Conservation (phyloP, 31 red algal genomes). For the Asparagopsis taxiformis region DNA sequence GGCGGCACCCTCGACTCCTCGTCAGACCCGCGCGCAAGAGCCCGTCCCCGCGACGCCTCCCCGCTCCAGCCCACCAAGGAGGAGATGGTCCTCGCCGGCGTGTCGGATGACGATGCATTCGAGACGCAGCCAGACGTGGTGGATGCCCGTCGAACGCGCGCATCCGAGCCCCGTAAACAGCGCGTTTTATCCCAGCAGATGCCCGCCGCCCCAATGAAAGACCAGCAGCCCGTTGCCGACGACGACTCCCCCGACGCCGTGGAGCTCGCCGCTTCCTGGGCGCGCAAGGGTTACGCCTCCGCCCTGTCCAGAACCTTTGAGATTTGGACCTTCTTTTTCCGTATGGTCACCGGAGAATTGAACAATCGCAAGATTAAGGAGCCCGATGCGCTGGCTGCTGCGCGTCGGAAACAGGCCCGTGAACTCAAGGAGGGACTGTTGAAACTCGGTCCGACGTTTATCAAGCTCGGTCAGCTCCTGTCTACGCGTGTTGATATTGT, state of each 20-base stretch:
- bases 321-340: slow-evolving; percentile 79
- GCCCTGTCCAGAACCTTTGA: slow-evolving; percentile 55
- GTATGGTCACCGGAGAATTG: slow-evolving; percentile 47
- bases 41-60: too few species aligned
- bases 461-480: slow-evolving; percentile 92
- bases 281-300: slow-evolving; percentile 33
- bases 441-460: slow-evolving; percentile 89
- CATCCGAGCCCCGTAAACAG: too few species aligned
- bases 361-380: slow-evolving; percentile 42
- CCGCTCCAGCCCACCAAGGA: too few species aligned
- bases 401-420: slow-evolving; percentile 13
- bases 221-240: not conserved
- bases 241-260: slow-evolving; percentile 14
- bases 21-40: too few species aligned
- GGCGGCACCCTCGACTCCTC: too few species aligned
- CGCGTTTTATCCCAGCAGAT: too few species aligned
- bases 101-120: too few species aligned
- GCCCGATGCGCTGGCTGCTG: slow-evolving; percentile 1
- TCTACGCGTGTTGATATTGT: slow-evolving; percentile 91
- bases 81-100: too few species aligned
- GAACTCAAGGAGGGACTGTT: slow-evolving; percentile 45
- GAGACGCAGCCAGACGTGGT: too few species aligned
- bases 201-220: not conserved
- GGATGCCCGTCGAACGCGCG: too few species aligned
- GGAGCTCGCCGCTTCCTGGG: slow-evolving; percentile 63